These are phyloP conservation scores for Chlorella sp. DNA, from an alignment of 139 green algal genomes.

Conservation along the genomic window DNA sequence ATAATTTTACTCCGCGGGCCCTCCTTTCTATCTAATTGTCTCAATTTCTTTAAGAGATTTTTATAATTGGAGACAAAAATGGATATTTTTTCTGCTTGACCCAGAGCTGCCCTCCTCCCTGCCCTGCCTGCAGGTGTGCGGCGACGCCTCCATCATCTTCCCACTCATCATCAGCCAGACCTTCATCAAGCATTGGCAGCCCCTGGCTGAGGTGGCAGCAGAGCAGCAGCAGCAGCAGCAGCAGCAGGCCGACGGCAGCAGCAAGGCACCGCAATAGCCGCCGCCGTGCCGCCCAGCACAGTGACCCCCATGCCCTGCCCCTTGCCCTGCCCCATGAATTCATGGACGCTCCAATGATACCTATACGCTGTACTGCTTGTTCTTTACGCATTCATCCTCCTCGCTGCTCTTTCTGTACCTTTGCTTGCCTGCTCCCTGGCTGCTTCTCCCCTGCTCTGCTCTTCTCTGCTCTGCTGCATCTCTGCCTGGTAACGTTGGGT, in stretches of 20 bases:
- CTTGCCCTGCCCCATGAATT: background rate
- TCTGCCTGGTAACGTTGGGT: too few species aligned
- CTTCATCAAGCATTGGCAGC: slow-evolving; percentile 72
- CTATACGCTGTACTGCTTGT: background rate
- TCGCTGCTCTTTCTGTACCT: background rate
- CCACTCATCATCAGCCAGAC: slow-evolving; percentile 95
- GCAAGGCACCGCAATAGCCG: background rate
- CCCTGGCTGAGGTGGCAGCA: slow-evolving; percentile 39
- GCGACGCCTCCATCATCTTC: slow-evolving; percentile 95
- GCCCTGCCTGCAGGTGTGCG: slow-evolving; percentile 48
- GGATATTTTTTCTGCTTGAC: too few species aligned
- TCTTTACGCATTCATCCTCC: background rate
- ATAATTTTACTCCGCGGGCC: too few species aligned
- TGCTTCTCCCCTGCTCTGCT: background rate
- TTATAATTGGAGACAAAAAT: too few species aligned
- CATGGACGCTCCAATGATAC: background rate
- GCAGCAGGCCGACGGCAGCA: background rate
- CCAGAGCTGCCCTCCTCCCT: too few species aligned
- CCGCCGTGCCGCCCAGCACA: too few species aligned
- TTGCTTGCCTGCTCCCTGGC: background rate
- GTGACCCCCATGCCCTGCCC: background rate
- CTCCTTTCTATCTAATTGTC: too few species aligned
- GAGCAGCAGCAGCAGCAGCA: slow-evolving; percentile 22
- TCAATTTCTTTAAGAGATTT: too few species aligned
- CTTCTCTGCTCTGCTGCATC: background rate